These are phyloP conservation scores for Aspergillus spinulosporus DNA, from an alignment of 2,329 filamentous ascomycete genomes.

Conservation along the genomic window DNA sequence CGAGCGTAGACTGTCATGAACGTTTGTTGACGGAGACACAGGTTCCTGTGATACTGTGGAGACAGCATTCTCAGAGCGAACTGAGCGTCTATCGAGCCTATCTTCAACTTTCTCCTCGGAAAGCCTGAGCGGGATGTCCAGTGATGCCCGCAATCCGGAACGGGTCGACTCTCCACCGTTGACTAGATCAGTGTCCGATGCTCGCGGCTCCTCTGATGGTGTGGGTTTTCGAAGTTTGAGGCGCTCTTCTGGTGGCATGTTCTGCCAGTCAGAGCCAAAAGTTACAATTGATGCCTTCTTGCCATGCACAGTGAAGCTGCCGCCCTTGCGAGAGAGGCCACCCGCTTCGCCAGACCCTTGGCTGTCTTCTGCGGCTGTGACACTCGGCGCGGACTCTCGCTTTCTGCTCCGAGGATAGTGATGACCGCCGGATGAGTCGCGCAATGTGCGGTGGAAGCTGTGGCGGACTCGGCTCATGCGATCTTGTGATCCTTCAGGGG, in stretches of 20 bases:
- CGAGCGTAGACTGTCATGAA: slow-evolving; percentile 13
- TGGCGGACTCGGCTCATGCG: slow-evolving; percentile 70
- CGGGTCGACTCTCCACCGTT: slow-evolving; percentile 30
- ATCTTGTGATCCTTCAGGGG: slow-evolving; percentile 44
- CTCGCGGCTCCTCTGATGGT: slow-evolving; percentile 39
- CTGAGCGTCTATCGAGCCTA: slow-evolving; percentile 8
- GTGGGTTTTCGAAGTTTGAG: slow-evolving; percentile 61
- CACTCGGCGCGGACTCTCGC: slow-evolving; percentile 68
- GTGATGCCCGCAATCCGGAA: slow-evolving; percentile 4
- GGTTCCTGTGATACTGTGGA: slow-evolving; percentile 13
- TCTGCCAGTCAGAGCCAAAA: slow-evolving; percentile 87
- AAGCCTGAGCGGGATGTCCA: slow-evolving; percentile 23
- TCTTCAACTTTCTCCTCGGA: slow-evolving; percentile 39
- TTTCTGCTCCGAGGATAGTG: slow-evolving; percentile 69
- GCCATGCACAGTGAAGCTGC: slow-evolving; percentile 93
- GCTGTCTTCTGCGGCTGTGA: slow-evolving; percentile 54
- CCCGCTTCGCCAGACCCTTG: slow-evolving; percentile 56
- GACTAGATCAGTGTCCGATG: slow-evolving; percentile 34
- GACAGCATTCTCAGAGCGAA: slow-evolving; percentile 10
- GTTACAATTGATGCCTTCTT: slow-evolving; percentile 97
- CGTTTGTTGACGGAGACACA: slow-evolving; percentile 1
- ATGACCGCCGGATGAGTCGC: slow-evolving; percentile 69
- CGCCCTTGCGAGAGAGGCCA: slow-evolving; percentile 73
- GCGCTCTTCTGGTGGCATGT: slow-evolving; percentile 71
- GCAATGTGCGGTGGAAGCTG: slow-evolving; percentile 84